Base-by-base conservation (phyloP, 2,329 filamentous ascomycete species). In the Pseudogymnoascus sp. region DNA sequence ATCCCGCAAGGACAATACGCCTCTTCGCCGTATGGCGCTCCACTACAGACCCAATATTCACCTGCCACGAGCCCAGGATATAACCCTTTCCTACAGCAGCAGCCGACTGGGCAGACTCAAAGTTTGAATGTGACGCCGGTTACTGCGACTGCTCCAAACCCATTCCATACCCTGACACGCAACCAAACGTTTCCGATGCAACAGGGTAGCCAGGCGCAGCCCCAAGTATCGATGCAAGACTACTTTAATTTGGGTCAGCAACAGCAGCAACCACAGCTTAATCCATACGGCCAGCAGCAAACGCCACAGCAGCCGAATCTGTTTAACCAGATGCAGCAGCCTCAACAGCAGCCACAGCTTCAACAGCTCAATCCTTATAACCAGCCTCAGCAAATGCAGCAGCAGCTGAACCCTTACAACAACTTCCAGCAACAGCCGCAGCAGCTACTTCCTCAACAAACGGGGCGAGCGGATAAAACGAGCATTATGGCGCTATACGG, bases 401-500 rank as follows among this genome's bases (percentile, higher is more conserved):
- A 71, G 34, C 75, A 77, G 44, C 70, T 67, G 46, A 60, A 60
- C 71, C 70, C 53, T 71, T 70, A 62, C 71, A 71, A 64, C 70
- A 69, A 42, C 60, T 40, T n/a, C 38, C 67, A 69, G 34, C 70
- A 69, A 62, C 69, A 67, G 0, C 72, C 73, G 61, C 75, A 74
- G 50, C 68, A 74, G 53, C 68, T 74, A 18, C 70, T 82, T 36
- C 71, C 77, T 4, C 75, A 77, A 44, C 77, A 78, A 60, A 77
- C 79, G 14, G 77, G 78, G 44, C 78, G 82, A 34, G 81, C 86
- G 31, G 85, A 91, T 70, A 93, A 89, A 67, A 84, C 84, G 2
- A 88, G 88, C 4, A 93, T 95, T 64, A 79, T 93, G 73, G 88
- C 90, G 5, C 75, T 95, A 10, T 93, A 90, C 75, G 38, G 18